These are phyloP conservation scores for Ananas comosus DNA, from an alignment of 176 grass and related monocot genomes.

Conservation along the genomic window DNA sequence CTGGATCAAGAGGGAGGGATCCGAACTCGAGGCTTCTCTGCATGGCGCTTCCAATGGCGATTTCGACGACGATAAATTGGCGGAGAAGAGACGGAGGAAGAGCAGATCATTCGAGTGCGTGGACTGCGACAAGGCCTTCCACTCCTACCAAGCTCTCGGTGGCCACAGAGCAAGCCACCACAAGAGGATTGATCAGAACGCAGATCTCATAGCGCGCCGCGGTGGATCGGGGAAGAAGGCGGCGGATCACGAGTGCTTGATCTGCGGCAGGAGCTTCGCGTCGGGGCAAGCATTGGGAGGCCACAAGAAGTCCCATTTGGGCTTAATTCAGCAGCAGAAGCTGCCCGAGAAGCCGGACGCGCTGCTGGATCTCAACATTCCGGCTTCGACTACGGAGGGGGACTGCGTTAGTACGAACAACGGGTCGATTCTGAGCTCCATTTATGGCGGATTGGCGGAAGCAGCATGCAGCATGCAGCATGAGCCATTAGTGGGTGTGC, in stretches of 20 bases:
- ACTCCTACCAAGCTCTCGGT: conserved; percentile 35
- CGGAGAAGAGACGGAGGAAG: not conserved
- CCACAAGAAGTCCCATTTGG: conserved; percentile 32
- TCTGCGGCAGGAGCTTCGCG: conserved; percentile 27
- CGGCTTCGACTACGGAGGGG: not conserved
- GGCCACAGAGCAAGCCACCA: conserved; percentile 30
- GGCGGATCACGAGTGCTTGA: conserved; percentile 13
- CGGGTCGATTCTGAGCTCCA: not conserved
- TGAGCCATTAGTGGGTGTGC: not conserved
- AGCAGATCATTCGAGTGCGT: conserved; percentile 13
- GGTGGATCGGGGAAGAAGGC: conserved; percentile 16
- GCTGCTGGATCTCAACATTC: not conserved
- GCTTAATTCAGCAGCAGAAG: not conserved
- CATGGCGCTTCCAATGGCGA: not conserved
- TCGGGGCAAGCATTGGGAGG: conserved; percentile 29
- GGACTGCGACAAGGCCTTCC: conserved; percentile 33
- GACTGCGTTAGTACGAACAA: not conserved
- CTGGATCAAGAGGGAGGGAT: not conserved
- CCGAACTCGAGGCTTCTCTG: not conserved
- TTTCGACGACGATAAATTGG: not conserved
- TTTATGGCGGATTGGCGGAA: not conserved
- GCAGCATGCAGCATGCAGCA: not conserved
- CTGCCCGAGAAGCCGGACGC: not conserved
- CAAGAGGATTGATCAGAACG: conserved; percentile 7
- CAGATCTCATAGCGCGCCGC: not conserved